Percentiles rank a stretch among this genome's conserved stretches.
These are phyloP conservation scores for Zarea fungicola DNA, from an alignment of 2,329 filamentous ascomycete genomes.

Conservation along the genomic window DNA sequence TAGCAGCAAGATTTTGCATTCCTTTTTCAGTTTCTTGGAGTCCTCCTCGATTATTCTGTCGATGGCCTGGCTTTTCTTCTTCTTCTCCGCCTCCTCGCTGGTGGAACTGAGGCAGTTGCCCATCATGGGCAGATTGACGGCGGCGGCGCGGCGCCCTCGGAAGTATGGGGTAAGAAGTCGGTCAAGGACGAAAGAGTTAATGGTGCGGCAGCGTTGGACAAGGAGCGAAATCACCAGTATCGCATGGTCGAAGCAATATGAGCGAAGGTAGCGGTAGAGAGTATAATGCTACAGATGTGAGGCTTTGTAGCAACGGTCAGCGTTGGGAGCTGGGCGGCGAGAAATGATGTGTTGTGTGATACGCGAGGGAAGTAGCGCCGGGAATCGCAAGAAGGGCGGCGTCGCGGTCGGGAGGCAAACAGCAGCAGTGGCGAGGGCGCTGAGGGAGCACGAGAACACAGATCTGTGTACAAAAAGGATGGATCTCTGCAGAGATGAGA, in stretches of 20 bases:
- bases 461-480: not conserved
- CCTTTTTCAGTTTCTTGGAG: constrained; percentile 82
- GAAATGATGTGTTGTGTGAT: constrained; percentile 5
- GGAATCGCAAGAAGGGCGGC: constrained; percentile 1
- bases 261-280: not conserved
- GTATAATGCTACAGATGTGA: not conserved
- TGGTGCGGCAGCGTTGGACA: not conserved
- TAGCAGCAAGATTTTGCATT: constrained; percentile 97
- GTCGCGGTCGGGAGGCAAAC: constrained; percentile 3
- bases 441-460: constrained; percentile 7
- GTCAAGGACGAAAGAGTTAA: not conserved
- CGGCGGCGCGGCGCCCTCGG: constrained; percentile 4
- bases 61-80: constrained; percentile 94
- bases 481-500: not conserved
- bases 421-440: constrained; percentile 1
- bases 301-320: not conserved
- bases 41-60: constrained; percentile 93
- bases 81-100: constrained; percentile 83
- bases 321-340: not conserved
- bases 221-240: constrained; percentile 3
- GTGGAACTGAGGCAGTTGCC: constrained; percentile 88
- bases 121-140: constrained; percentile 53
- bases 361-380: constrained; percentile 3
- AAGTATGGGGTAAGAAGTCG: not conserved
- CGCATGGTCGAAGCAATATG: constrained; percentile 2